phyloP scores from a whole-genome alignment of 2,329 filamentous ascomycete species.

The Penicillium sp. region DNA sequence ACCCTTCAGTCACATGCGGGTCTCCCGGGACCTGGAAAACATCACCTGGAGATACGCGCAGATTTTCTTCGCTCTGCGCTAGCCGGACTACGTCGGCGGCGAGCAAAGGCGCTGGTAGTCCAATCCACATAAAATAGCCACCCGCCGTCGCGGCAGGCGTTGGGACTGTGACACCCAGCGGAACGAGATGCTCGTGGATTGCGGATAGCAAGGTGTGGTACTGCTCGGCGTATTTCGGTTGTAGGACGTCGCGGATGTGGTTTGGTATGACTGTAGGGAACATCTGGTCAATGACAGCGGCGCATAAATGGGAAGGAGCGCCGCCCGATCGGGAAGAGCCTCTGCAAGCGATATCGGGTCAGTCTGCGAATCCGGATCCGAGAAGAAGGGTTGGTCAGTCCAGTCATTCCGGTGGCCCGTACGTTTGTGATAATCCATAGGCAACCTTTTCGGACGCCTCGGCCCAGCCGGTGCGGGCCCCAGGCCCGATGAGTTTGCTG shows the following conservation, averaged over 20 bases:
- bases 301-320: conserved; percentile 51
- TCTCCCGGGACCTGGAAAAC: conserved; percentile 61
- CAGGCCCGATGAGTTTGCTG: conserved; percentile 76
- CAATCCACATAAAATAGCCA: conserved; percentile 80
- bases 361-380: conserved; percentile 4
- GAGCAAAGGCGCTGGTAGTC: conserved; percentile 48
- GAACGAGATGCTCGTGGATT: conserved; percentile 52
- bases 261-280: conserved; percentile 46
- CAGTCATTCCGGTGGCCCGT: conserved; percentile 23
- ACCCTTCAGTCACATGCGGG: conserved; percentile 42
- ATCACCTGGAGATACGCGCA: conserved; percentile 60
- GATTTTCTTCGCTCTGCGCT: conserved; percentile 54
- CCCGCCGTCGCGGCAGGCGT: conserved; percentile 49
- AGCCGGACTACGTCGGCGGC: conserved; percentile 49
- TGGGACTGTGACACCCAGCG: conserved; percentile 49
- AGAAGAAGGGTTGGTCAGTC: not conserved
- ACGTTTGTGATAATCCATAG: conserved; percentile 53
- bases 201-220: conserved; percentile 51
- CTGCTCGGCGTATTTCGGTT: conserved; percentile 48
- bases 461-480: conserved; percentile 77
- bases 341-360: conserved; percentile 26
- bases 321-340: conserved; percentile 53
- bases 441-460: conserved; percentile 60
- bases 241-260: conserved; percentile 47
- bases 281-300: conserved; percentile 50